Evolutionary conservation across 1,284 basidiomycete species (phyloP), one percentile per base, ranked within the genome.

Genomic region (Boletus hoseneyae): DNA sequence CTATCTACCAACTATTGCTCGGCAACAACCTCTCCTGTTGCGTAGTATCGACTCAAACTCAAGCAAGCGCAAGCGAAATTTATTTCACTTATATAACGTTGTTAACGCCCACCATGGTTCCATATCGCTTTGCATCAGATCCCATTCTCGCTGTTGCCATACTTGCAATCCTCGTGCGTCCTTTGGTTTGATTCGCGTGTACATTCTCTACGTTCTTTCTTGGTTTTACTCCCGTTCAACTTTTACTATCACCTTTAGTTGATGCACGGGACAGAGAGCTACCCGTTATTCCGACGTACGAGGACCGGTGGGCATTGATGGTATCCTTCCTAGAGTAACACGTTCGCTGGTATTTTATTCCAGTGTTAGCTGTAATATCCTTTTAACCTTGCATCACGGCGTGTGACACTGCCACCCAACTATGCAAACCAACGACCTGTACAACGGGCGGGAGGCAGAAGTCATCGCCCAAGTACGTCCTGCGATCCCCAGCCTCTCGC

Each of bases 31-130:
- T 41, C 50, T 46, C 47, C 47, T 48, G 52, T 58, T 58, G 63
- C 53, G 53, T 60, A 53, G 59, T 54, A 57, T 60, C 57, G 39
- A 52, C 42, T 39, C 54, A 44, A 54, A 27, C 49, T 44, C 47
- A 62, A 66, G 61, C 56, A 64, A 69, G 57, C 59, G 52, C 56
- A 62, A 69, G 57, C 63, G 50, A 61, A 65, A 62, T 57, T 57
- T 69, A 69, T 65, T 65, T 61, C 67, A 66, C 39, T 53, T 68
- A 65, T 69, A 62, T 65, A 65, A 68, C 64, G 58, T 58, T 62
- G 51, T 65, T 64, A 52, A 63, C 61, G 63, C 51, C 59, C 16
- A 41, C 52, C 45, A 65, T 48, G 63, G 63, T 57, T 57, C 47
- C 50, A 55, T 40, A 33, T 65, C 57, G 55, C 50, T 62, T 59